phyloP scores from a whole-genome alignment of 208 protist species.

The Naegleria gruberi region DNA sequence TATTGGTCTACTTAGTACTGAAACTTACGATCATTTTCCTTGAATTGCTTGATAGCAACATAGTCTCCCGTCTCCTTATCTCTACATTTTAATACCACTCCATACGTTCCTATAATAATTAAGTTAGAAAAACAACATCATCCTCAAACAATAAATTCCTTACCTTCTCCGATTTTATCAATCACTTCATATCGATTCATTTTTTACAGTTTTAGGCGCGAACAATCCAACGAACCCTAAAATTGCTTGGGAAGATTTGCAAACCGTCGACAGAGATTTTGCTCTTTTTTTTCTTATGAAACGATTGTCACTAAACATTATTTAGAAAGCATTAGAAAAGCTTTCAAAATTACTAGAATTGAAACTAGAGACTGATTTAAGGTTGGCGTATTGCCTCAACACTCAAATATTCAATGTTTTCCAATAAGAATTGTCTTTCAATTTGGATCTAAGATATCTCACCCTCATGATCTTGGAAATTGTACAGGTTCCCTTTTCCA shows the following conservation, averaged over 20 bases:
- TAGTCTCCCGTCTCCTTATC: conserved; percentile 61
- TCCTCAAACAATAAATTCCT: not conserved
- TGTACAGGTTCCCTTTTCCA: too few relatives aligned
- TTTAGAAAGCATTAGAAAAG: too few relatives aligned
- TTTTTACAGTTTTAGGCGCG: not conserved
- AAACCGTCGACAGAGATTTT: too few relatives aligned
- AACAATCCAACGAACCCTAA: not conserved
- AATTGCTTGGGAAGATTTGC: not conserved
- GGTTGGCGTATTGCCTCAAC: too few relatives aligned
- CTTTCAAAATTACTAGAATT: too few relatives aligned
- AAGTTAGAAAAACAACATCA: not conserved
- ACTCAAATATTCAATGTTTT: too few relatives aligned
- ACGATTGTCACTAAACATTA: too few relatives aligned
- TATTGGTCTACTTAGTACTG: not conserved
- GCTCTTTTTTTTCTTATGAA: too few relatives aligned
- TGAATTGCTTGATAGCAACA: conserved; percentile 89
- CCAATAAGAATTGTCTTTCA: too few relatives aligned
- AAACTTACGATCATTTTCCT: conserved; percentile 54
- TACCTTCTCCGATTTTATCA: not conserved
- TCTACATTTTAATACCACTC: conserved; percentile 76
- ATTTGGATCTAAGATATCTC: too few relatives aligned
- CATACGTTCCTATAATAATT: conserved; percentile 64
- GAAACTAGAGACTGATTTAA: too few relatives aligned
- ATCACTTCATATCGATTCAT: conserved; percentile 10
- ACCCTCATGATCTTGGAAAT: too few relatives aligned